These are phyloP conservation scores for Aspergillus versicolor DNA, from an alignment of 2,329 filamentous ascomycete species.

Conservation along the genomic window DNA sequence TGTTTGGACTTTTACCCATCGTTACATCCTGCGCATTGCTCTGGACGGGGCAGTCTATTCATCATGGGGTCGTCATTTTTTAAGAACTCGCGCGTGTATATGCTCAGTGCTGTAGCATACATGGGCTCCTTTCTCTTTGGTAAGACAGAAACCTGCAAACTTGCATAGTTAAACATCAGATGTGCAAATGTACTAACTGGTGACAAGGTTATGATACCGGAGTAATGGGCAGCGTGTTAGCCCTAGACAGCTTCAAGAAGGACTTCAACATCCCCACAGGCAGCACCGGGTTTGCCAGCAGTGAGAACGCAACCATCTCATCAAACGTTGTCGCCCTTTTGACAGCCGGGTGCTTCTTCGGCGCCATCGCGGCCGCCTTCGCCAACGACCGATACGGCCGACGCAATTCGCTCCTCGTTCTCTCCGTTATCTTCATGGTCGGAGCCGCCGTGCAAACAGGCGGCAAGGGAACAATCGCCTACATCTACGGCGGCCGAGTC, in stretches of 20 bases:
- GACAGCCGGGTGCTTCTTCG: conserved; percentile 41
- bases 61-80: conserved; percentile 24
- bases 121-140: conserved; percentile 47
- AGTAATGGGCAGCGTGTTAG: conserved; percentile 43
- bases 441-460: conserved; percentile 36
- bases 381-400: conserved; percentile 38
- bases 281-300: conserved; percentile 31
- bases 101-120: conserved; percentile 46
- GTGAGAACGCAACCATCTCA: conserved; percentile 36
- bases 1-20: too few relatives aligned
- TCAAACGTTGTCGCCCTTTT: conserved; percentile 40
- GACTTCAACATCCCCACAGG: conserved; percentile 40
- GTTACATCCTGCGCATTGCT: too few relatives aligned
- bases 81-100: conserved; percentile 46
- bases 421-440: conserved; percentile 33
- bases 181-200: too few relatives aligned
- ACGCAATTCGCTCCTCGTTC: conserved; percentile 36
- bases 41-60: too few relatives aligned
- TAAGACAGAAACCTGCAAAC: conserved; percentile 15
- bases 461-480: conserved; percentile 29
- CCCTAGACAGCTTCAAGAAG: conserved; percentile 40
- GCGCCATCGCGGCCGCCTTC: conserved; percentile 35
- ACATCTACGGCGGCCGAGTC: conserved; percentile 40
- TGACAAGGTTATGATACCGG: conserved; percentile 43
- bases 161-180: too few relatives aligned